Base-by-base conservation (phyloP, 768 basidiomycete species). In the Boletus bicolor region DNA sequence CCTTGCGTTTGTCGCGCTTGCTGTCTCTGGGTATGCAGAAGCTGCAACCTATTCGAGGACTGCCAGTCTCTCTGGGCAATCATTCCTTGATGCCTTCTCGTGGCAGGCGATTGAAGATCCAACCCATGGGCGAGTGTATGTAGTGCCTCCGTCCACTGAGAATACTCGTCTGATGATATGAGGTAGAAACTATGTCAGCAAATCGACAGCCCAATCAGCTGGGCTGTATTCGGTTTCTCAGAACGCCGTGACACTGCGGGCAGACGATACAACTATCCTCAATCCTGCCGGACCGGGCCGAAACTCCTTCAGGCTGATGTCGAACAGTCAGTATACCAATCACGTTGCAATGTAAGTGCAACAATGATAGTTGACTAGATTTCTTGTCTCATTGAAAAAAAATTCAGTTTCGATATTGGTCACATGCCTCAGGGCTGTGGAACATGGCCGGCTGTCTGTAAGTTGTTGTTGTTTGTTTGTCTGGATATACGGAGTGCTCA, bases 221-320 rank as follows among this genome's bases (percentile, higher is more conserved):
- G 86, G 87, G 61, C 65, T 90, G 47, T 86, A 84, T 3, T 85
- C 73, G 56, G 75, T 84, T 4, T 76, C 75, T 15, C 77, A 75
- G 15, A 73, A 81, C 58, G 56, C 60, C 4, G 64, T 75, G 14
- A 68, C 62, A 14, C 53, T 76, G 21, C 64, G 70, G 1, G 69
- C 72, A 4, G 75, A 76, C 39, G 30, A 66, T 41, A 66, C 58
- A 15, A 74, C 76, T 11, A 56, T 60, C 7, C 65, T 77, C 9
- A 60, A 37, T 7, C 5, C 73, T 8, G 49, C 48, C 7, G 72
- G 65, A 7, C 63, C 72, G 0, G 76, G 75, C 37, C 63, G 75
- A 38, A 69, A 72, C 30, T 73, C 74, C 1, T 75, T 77, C 53
- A 68, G 75, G 28, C 55, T 76, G 36, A 12, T 46, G 46, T 72